These are phyloP conservation scores for Raffaelea deltoideospora DNA, from an alignment of 2,329 filamentous ascomycete species.

Conservation along the genomic window DNA sequence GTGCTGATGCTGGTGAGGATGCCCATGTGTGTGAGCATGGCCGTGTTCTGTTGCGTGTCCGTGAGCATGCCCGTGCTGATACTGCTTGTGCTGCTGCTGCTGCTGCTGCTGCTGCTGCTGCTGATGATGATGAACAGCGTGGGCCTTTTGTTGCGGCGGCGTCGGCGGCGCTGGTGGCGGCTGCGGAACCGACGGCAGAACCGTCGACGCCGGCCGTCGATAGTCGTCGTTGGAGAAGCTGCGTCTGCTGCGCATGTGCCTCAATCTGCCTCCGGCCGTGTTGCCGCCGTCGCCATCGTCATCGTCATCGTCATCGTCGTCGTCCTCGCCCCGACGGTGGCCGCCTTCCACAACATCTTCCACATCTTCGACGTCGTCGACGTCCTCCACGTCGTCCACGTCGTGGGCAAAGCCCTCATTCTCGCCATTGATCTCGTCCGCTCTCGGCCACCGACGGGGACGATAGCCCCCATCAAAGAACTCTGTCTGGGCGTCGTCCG, in stretches of 20 bases:
- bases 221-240: constrained; percentile 49
- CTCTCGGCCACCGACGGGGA: not conserved
- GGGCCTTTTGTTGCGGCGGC: constrained; percentile 7
- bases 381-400: constrained; percentile 20
- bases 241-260: constrained; percentile 16
- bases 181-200: constrained; percentile 17
- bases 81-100: not conserved
- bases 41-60: not conserved
- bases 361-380: constrained; percentile 20
- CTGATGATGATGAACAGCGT: not conserved
- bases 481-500: not conserved
- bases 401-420: constrained; percentile 26
- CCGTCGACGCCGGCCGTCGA: constrained; percentile 21
- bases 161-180: constrained; percentile 13
- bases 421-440: constrained; percentile 23
- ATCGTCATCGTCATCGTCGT: constrained; percentile 22
- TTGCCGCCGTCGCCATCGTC: constrained; percentile 6
- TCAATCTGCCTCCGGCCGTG: not conserved
- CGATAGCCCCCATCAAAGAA: not conserved
- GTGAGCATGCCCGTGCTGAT: not conserved
- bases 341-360: constrained; percentile 9
- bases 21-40: not conserved
- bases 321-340: constrained; percentile 5
- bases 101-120: not conserved
- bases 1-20: not conserved